Evolutionary conservation across 805 yeast species (phyloP), one percentile per base, ranked within the genome.

Genomic region (Candida gorgasii): DNA sequence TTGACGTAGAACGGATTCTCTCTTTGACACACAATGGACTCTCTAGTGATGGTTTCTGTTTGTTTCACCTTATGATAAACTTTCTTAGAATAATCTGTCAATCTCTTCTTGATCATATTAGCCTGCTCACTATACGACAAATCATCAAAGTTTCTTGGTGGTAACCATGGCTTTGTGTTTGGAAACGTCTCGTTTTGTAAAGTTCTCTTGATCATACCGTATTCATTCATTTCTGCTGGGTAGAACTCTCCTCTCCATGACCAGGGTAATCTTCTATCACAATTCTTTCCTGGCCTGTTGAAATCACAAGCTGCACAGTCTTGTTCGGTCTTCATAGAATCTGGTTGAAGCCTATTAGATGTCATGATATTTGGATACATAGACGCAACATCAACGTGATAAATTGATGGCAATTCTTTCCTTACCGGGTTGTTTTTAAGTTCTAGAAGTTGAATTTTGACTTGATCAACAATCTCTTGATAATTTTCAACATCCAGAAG

Each of bases 331-430:
- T 93, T 90, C 89, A 93, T 92, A 3, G 98, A 90, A 64, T 93
- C 99, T 0, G 99, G 99, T 61, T 93, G 99, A 40, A 93, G 72
- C 58, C 99, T 80, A 65, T 93, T 93, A 0, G 98, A 86, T 5
- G 96, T 89, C 98, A 93, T 93, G 60, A 93, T 93, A 58, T 93
- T 93, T 5, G 99, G 99, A 58, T 93, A 93, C 99, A 93, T 93
- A 1, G 99, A 93, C 0, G 99, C 97, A 39, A 93, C 99, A 70
- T 93, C 99, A 27, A 95, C 96, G 58, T 93, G 99, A 55, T 95
- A 93, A 49, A 93, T 93, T 36, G 87, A 69, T 0, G 99, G 99
- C 8, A 70, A 69, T 54, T 93, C 98, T 9, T 62, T 60, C 51
- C 97, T 72, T 27, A 72, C 72, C 1, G 92, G 90, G 28, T 74